Evolutionary conservation across 2,329 filamentous ascomycete genomes (phyloP).

Genomic region (Xenosphaeropsis pyriputrescens): DNA sequence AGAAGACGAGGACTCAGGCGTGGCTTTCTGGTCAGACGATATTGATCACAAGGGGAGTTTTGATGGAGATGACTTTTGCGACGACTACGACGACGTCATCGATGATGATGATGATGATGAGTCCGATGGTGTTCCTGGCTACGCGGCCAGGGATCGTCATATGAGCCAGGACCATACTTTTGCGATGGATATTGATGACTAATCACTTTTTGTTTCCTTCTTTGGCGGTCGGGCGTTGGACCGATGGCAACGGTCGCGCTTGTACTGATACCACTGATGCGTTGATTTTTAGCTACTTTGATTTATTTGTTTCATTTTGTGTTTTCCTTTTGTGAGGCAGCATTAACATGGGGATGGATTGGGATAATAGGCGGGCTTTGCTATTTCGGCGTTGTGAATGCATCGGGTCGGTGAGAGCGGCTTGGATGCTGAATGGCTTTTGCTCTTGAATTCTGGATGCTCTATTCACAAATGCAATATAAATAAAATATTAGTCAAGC

Average conservation of each 20-base stretch:
- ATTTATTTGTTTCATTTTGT: not conserved
- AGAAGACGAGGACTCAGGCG: constrained; percentile 23
- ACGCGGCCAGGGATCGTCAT: constrained; percentile 26
- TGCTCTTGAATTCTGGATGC: no score
- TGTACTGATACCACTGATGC: not conserved
- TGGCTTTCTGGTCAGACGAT: constrained; percentile 23
- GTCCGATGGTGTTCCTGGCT: constrained; percentile 19
- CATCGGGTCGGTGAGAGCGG: constrained; percentile 24
- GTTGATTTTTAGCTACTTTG: not conserved
- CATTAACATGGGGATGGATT: constrained; percentile 1
- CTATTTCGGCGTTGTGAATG: constrained; percentile 12
- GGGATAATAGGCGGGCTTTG: constrained; percentile 10
- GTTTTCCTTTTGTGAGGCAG: not conserved
- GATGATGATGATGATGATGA: constrained; percentile 13
- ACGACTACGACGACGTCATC: constrained; percentile 12
- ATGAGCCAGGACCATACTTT: constrained; percentile 49
- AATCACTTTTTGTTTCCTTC: constrained; percentile 4
- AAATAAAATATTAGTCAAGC: no score
- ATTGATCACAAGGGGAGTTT: constrained; percentile 33
- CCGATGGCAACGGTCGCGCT: constrained; percentile 1
- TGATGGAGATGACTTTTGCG: constrained; percentile 28
- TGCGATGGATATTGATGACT: constrained; percentile 41
- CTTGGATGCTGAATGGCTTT: constrained; percentile 8
- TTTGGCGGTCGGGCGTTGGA: not conserved
- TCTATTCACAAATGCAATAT: no score